Evolutionary conservation across 768 basidiomycete species (phyloP).

Genomic region (Candolleomyces eurysporus): DNA sequence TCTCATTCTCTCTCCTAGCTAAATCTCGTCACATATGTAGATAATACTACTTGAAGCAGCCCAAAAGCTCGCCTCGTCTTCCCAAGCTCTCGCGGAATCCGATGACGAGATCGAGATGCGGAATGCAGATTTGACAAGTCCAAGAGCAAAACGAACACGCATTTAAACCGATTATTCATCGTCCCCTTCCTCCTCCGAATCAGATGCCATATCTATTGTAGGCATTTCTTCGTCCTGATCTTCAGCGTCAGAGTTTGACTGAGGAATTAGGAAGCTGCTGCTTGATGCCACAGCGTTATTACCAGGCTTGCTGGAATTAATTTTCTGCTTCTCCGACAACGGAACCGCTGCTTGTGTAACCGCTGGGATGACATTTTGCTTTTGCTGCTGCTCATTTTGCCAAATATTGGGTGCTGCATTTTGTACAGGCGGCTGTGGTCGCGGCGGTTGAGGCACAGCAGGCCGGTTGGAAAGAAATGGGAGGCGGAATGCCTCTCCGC

Average conservation of each 20-base stretch:
- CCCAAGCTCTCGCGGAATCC: conserved; percentile 1
- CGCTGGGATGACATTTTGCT: no score
- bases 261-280: background rate
- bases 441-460: background rate
- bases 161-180: conserved; percentile 5
- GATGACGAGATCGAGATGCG: conserved; percentile 20
- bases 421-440: background rate
- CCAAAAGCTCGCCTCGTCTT: background rate
- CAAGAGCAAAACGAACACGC: conserved; percentile 35
- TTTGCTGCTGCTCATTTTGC: no score
- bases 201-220: conserved; percentile 72
- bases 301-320: no score
- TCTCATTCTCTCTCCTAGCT: background rate
- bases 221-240: conserved; percentile 80
- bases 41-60: background rate
- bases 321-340: no score
- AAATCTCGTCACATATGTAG: background rate
- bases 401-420: no score
- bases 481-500: background rate
- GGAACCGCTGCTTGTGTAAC: no score
- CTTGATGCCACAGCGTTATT: no score
- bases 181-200: conserved; percentile 58
- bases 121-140: conserved; percentile 16
- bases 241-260: conserved; percentile 20
- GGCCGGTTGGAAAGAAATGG: background rate